Evolutionary conservation across 177 flowering plant species (phyloP), one percentile per base, ranked within the genome.

Genomic region (Telopea speciosissima): DNA sequence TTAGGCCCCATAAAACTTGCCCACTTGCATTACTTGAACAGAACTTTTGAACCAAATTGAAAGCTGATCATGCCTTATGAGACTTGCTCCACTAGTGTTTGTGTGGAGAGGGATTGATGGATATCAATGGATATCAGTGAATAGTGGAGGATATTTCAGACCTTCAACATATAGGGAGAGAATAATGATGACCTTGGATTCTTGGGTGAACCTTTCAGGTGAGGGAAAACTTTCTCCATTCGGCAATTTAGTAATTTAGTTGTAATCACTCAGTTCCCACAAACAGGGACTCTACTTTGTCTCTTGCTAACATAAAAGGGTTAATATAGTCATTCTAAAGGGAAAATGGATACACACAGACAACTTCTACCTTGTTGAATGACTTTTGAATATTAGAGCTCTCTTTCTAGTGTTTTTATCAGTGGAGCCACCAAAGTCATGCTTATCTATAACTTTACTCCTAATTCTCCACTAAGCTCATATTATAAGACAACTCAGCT

Each of bases 361-460:
- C 14, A 44, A 44, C 49, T 44, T 44, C 31, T 28, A 28, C 31
- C 31, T 28, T 44, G n/a, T n/a, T n/a, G n/a, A n/a, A n/a, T n/a
- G n/a, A n/a, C n/a, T n/a, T n/a, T n/a, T 9, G 49, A 3, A 44
- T 44, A 44, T 44, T 44, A 10, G 54, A 49, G 19, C 54, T 1
- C 54, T 49, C 31, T 11, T 49, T 16, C 17, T 12, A 63, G 73
- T 66, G 68, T 19, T 56, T 54, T 61, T 7, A 58, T 58, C n/a
- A 67, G 75, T 69, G 76, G 71, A 72, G 68, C 83, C 85, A 81
- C 83, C 76, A 79, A 79, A 79, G 74, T 76, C 65, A 70, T 72
- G 71, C 73, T 81, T 79, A 73, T 78, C 82, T 64, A 19, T 65
- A 72, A 69, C 76, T 68, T 77, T n/a, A 7, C 70, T 63, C 52